Conservation (phyloP, 306 rosid genomes). For the Psophocarpus tetragonolobus region DNA sequence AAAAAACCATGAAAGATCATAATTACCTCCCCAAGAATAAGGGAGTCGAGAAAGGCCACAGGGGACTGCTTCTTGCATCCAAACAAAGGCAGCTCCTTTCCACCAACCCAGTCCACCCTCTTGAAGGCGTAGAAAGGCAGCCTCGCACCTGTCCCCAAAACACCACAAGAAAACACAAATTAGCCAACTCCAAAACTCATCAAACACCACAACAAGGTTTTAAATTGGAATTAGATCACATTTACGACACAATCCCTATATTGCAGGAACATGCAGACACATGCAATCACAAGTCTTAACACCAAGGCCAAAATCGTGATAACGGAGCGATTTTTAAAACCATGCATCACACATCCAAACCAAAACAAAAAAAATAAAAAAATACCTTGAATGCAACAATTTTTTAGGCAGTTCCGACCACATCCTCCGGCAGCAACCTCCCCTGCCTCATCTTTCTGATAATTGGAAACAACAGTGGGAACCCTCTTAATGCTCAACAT, state of each 20-base stretch:
- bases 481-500: slow-evolving; percentile 95
- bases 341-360: neutral
- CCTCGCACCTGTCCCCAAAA: slow-evolving; percentile 62
- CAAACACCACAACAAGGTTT: neutral
- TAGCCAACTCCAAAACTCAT: neutral
- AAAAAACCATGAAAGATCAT: neutral
- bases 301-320: neutral
- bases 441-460: slow-evolving; percentile 72
- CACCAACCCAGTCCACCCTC: slow-evolving; percentile 38
- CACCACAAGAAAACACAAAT: neutral
- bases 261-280: neutral
- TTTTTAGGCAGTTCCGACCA: slow-evolving; percentile 77
- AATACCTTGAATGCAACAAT: slow-evolving; percentile 82
- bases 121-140: slow-evolving; percentile 84
- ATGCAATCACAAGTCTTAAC: neutral
- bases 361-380: neutral
- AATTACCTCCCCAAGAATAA: slow-evolving; percentile 84
- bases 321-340: neutral
- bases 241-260: neutral
- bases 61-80: slow-evolving; percentile 46
- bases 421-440: slow-evolving; percentile 64
- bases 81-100: slow-evolving; percentile 35
- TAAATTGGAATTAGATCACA: neutral
- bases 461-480: slow-evolving; percentile 87
- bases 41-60: slow-evolving; percentile 76